Percentiles rank a stretch among this genome's conserved stretches.
phyloP scores from a whole-genome alignment of 306 rosid genomes.

The Cajanus cajan region DNA sequence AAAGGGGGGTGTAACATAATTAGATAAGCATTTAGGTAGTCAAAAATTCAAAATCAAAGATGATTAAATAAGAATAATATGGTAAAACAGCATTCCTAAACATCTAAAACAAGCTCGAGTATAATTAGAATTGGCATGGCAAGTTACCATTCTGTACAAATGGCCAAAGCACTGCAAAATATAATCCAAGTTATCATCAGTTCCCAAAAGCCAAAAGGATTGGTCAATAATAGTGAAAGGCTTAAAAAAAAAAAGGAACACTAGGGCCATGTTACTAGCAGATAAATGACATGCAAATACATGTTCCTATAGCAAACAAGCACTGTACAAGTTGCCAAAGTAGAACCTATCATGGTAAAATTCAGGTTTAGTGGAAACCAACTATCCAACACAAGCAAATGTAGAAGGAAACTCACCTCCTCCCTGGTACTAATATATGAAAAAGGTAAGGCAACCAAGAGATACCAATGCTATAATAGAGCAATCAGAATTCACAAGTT shows the following conservation, averaged over 20 bases:
- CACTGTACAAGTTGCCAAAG: background rate
- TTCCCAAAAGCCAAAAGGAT: background rate
- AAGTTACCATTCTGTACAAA: background rate
- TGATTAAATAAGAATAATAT: background rate
- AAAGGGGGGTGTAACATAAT: background rate
- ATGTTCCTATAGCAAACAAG: background rate
- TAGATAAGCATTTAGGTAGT: conserved; percentile 16
- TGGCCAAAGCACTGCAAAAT: background rate
- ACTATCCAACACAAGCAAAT: background rate
- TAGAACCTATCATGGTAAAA: background rate
- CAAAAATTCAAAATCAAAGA: background rate
- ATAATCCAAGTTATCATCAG: conserved; percentile 4
- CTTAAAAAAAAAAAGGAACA: background rate
- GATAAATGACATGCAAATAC: background rate
- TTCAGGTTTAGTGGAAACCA: conserved; percentile 1
- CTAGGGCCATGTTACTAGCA: background rate
- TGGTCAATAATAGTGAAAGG: background rate
- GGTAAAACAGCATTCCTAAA: conserved; percentile 14
- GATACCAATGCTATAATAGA: background rate
- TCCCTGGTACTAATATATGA: background rate
- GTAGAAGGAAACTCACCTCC: background rate
- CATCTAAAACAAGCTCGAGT: conserved; percentile 8
- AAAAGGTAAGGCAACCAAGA: background rate
- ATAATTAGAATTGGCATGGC: background rate
- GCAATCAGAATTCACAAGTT: background rate